Evolutionary conservation across 23 red algal genomes (phyloP).

Genomic region (Cyanidioschyzon merolae): DNA sequence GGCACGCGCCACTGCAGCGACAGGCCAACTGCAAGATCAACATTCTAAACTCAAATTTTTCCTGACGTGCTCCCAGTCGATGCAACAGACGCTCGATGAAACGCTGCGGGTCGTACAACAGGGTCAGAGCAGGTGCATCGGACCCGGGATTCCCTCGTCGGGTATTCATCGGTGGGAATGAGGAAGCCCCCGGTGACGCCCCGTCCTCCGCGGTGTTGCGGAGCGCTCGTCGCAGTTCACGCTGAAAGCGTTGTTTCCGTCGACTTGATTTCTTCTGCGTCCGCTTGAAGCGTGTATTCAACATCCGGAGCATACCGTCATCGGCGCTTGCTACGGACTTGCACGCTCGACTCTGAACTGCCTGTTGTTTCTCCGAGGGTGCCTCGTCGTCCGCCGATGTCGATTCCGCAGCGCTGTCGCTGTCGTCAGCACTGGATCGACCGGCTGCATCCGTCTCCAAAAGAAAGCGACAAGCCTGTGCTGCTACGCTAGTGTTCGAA

Average conservation of each 20-base stretch:
- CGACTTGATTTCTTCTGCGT: constrained; percentile 49
- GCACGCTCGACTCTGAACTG: no score
- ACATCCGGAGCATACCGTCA: constrained; percentile 29
- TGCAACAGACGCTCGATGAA: constrained; percentile 60
- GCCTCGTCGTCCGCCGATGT: constrained; percentile 18
- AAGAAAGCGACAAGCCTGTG: constrained; percentile 61
- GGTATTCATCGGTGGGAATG: neutral
- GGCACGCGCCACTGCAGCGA: neutral
- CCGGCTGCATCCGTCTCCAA: constrained; percentile 49
- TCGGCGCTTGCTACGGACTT: constrained; percentile 37
- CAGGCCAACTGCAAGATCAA: neutral
- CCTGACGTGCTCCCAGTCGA: constrained; percentile 46
- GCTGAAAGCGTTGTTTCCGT: constrained; percentile 17
- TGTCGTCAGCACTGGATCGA: neutral
- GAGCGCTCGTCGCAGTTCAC: neutral
- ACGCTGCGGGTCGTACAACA: constrained; percentile 68
- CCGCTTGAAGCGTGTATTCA: constrained; percentile 33
- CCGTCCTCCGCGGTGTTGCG: neutral
- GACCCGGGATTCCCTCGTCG: constrained; percentile 2
- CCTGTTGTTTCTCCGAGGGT: constrained; percentile 9
- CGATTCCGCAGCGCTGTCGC: constrained; percentile 34
- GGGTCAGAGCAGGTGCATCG: constrained; percentile 34
- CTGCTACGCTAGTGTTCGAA: constrained; percentile 27
- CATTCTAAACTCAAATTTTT: constrained; percentile 58
- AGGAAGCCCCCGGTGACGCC: neutral